Conservation (phyloP, 805 yeast genomes). For the Suhomyces sp. region DNA sequence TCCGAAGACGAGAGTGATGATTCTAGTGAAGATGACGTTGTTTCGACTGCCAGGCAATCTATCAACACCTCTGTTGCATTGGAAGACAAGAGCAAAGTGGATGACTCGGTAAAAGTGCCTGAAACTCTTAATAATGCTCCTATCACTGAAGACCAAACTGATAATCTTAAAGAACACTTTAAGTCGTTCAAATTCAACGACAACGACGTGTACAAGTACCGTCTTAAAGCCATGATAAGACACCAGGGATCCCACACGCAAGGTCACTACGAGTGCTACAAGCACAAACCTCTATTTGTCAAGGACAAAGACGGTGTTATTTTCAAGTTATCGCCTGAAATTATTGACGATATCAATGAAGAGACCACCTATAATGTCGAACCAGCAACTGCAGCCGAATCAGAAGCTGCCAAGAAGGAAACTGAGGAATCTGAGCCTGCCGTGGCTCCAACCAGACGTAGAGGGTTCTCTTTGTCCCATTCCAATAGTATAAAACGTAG, state of each 20-base stretch:
- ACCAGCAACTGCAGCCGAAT: neutral
- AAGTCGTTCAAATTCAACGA: constrained; percentile 38
- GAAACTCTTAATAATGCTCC: constrained; percentile 37
- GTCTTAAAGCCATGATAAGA: constrained; percentile 68
- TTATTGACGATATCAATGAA: constrained; percentile 25
- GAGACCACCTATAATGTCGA: constrained; percentile 7
- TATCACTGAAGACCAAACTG: constrained; percentile 37
- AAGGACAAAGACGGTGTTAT: constrained; percentile 42
- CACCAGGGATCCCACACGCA: constrained; percentile 86
- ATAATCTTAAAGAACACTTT: constrained; percentile 34
- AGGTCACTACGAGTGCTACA: constrained; percentile 90
- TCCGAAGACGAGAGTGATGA: constrained; percentile 20
- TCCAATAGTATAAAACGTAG: constrained; percentile 2
- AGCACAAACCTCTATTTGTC: constrained; percentile 65
- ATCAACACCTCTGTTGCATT: constrained; percentile 3
- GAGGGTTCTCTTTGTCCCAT: constrained; percentile 7
- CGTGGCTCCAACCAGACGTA: neutral
- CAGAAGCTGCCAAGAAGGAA: neutral
- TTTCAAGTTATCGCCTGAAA: constrained; percentile 41
- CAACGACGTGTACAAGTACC: constrained; percentile 47
- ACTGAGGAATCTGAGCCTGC: neutral
- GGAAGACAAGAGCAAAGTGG: constrained; percentile 3
- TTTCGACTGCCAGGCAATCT: constrained; percentile 17
- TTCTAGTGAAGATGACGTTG: constrained; percentile 16
- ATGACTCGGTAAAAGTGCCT: constrained; percentile 11